phyloP scores from a whole-genome alignment of 2,329 filamentous ascomycete genomes.

The Acarospora socialis region DNA sequence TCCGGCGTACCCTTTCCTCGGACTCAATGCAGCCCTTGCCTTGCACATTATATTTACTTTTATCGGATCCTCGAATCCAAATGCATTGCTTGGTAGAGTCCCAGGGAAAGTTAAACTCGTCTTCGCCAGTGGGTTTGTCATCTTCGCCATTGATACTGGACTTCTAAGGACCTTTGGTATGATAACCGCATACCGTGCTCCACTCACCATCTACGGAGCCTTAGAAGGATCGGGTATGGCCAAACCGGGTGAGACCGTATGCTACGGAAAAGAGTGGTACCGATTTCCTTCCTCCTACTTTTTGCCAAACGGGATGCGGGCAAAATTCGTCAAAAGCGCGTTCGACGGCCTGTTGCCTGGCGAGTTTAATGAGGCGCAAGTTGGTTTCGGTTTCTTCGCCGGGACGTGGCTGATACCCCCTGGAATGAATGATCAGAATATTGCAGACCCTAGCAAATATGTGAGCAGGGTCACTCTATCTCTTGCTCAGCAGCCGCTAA shows the following conservation, averaged over 20 bases:
- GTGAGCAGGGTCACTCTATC: constrained; percentile 29
- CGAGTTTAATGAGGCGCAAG: constrained; percentile 64
- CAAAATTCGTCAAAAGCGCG: constrained; percentile 82
- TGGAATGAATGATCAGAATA: constrained; percentile 86
- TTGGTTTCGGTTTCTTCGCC: constrained; percentile 57
- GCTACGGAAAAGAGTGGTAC: constrained; percentile 96
- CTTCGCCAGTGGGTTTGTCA: constrained; percentile 43
- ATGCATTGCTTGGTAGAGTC: constrained; percentile 53
- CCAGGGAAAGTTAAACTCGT: constrained; percentile 61
- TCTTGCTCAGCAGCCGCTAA: constrained; percentile 12
- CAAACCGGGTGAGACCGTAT: constrained; percentile 54
- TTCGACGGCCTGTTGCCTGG: constrained; percentile 82
- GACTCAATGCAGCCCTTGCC: constrained; percentile 73
- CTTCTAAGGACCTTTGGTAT: constrained; percentile 61
- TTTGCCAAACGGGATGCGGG: constrained; percentile 65
- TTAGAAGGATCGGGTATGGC: constrained; percentile 38
- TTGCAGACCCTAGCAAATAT: constrained; percentile 79
- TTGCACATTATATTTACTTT: constrained; percentile 67
- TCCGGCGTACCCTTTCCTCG: constrained; percentile 79
- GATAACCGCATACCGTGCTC: constrained; percentile 70
- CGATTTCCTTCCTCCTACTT: constrained; percentile 91
- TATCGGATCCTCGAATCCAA: constrained; percentile 56
- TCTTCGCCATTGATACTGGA: constrained; percentile 51
- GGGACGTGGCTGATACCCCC: constrained; percentile 71
- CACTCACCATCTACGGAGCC: constrained; percentile 47